Conservation (phyloP, 1,284 basidiomycete species). For the Tylopilus sp. region DNA sequence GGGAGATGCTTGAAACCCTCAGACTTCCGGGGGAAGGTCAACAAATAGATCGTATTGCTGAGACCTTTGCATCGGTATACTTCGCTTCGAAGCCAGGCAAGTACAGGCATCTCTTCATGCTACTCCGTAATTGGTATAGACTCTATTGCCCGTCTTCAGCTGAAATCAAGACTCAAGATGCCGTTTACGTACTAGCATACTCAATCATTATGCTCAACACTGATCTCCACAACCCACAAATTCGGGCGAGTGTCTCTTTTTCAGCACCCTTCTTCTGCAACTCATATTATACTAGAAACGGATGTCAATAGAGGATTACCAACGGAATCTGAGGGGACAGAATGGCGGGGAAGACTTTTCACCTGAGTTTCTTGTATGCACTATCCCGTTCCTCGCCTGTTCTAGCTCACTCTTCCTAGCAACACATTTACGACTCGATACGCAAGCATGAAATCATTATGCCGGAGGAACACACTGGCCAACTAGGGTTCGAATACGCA, state of each 20-base stretch:
- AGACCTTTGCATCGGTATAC: conserved; percentile 90
- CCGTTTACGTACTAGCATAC: conserved; percentile 91
- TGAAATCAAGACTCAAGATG: conserved; percentile 88
- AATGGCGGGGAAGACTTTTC: conserved; percentile 87
- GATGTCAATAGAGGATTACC: conserved; percentile 95
- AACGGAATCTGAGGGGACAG: conserved; percentile 87
- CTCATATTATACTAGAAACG: conserved; percentile 61
- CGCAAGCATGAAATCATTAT: conserved; percentile 93
- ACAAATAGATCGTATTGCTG: conserved; percentile 91
- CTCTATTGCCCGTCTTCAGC: conserved; percentile 39
- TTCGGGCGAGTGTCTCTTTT: conserved; percentile 54
- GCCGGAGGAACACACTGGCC: conserved; percentile 96
- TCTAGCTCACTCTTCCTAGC: conserved; percentile 41
- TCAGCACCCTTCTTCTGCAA: conserved; percentile 2
- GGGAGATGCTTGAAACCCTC: conserved; percentile 91
- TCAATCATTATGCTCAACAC: conserved; percentile 99
- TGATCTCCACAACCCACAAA: conserved; percentile 95
- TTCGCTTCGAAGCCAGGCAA: conserved; percentile 79
- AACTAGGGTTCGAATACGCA: conserved; percentile 96
- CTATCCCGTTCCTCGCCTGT: conserved; percentile 1
- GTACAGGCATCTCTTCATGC: conserved; percentile 7
- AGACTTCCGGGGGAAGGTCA: conserved; percentile 93
- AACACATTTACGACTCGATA: conserved; percentile 90
- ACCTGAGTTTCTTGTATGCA: conserved; percentile 73
- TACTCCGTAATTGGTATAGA: conserved; percentile 4